These are phyloP conservation scores for Fusarium anthophilum DNA, from an alignment of 2,329 filamentous ascomycete genomes.

Conservation along the genomic window DNA sequence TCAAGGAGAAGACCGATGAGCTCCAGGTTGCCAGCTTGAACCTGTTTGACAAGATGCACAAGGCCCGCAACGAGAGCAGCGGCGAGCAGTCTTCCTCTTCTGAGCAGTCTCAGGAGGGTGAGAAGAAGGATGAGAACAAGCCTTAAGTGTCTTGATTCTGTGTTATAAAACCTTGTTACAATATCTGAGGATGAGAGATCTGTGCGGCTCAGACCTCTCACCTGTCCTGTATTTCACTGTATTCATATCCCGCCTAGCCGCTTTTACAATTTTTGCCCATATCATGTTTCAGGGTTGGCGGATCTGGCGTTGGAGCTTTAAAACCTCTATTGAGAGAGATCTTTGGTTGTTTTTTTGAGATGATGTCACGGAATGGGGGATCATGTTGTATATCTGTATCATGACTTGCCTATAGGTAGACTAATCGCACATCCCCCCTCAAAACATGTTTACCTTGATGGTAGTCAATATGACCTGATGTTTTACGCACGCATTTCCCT, in stretches of 20 bases:
- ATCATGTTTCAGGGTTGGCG: conserved; percentile 58
- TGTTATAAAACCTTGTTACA: conserved; percentile 43
- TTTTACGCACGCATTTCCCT: neutral
- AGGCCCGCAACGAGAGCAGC: conserved; percentile 79
- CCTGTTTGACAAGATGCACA: conserved; percentile 99
- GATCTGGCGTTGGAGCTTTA: conserved; percentile 63
- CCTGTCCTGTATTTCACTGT: conserved; percentile 59
- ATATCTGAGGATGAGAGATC: conserved; percentile 47
- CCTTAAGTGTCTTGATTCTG: conserved; percentile 57
- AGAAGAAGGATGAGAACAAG: conserved; percentile 82
- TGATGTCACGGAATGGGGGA: conserved; percentile 55
- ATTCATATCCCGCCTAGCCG: conserved; percentile 58
- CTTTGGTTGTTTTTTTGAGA: conserved; percentile 58
- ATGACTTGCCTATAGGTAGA: conserved; percentile 55
- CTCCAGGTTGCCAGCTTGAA: conserved; percentile 95
- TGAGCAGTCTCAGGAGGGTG: conserved; percentile 66
- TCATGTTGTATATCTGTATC: conserved; percentile 55
- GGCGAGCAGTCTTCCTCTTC: conserved; percentile 60
- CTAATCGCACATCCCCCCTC: conserved; percentile 69
- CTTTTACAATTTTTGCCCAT: conserved; percentile 55
- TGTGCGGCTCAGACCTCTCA: conserved; percentile 48
- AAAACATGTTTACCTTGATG: conserved; percentile 38
- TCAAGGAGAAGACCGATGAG: conserved; percentile 99
- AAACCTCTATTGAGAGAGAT: conserved; percentile 55
- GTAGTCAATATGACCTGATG: neutral